Conservation (phyloP, 2,329 filamentous ascomycete genomes). For the Macrophomina pseudophaseolina region DNA sequence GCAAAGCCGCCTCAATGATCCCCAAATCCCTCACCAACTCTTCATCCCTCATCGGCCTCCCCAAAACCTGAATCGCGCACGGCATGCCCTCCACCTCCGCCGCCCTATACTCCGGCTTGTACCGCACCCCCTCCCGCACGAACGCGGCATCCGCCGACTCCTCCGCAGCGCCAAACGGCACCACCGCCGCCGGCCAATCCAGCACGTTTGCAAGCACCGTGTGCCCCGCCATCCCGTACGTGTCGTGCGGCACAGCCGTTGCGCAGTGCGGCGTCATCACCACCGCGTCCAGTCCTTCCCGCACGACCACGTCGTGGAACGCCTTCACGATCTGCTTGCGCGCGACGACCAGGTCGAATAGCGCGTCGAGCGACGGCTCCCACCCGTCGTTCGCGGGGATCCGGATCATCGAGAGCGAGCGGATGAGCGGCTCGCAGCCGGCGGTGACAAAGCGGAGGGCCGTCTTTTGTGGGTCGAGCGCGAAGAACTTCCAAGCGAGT, state of each 20-base stretch:
- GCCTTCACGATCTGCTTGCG: conserved; percentile 40
- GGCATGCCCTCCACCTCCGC: conserved; percentile 39
- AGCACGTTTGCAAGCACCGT: conserved; percentile 59
- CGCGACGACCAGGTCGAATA: conserved; percentile 51
- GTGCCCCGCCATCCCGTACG: conserved; percentile 43
- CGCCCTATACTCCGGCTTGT: conserved; percentile 44
- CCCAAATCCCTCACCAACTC: conserved; percentile 47
- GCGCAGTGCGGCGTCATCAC: conserved; percentile 56
- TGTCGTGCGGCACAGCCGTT: conserved; percentile 50
- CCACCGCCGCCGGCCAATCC: conserved; percentile 59
- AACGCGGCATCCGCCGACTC: conserved; percentile 48
- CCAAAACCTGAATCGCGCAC: conserved; percentile 54
- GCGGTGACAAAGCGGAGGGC: conserved; percentile 40
- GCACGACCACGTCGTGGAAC: conserved; percentile 51
- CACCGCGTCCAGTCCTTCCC: conserved; percentile 56
- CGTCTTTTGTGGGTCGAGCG: conserved; percentile 45
- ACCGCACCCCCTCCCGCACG: conserved; percentile 35
- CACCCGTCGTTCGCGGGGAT: conserved; percentile 41
- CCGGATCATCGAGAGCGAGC: conserved; percentile 43
- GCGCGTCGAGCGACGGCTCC: conserved; percentile 44
- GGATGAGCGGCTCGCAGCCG: conserved; percentile 52
- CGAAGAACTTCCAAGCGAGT: conserved; percentile 51
- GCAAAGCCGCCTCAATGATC: conserved; percentile 35
- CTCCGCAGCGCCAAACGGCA: conserved; percentile 52
- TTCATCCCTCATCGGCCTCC: conserved; percentile 55